Percentiles rank a stretch among this genome's conserved stretches.
Evolutionary conservation across 1,284 basidiomycete genomes (phyloP).

Genomic region (Fomes fomentarius): DNA sequence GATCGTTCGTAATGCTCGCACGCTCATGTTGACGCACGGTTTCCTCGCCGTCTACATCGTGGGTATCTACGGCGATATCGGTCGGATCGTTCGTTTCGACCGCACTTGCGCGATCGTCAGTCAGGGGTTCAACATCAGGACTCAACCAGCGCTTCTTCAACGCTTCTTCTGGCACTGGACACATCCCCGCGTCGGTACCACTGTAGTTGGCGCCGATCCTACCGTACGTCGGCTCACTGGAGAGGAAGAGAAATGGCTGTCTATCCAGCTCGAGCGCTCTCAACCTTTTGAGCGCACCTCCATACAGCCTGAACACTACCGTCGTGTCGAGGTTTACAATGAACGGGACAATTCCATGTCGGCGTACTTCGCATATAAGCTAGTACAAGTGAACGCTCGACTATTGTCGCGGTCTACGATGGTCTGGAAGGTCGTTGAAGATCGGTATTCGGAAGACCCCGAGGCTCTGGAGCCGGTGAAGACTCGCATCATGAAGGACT

Average conservation of each 20-base stretch:
- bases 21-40: constrained; percentile 9
- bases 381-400: constrained; percentile 9
- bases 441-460: neutral
- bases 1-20: constrained; percentile 12
- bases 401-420: constrained; percentile 14
- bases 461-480: neutral
- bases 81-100: constrained; percentile 18
- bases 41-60: constrained; percentile 15
- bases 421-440: constrained; percentile 14
- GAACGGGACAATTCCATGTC: neutral
- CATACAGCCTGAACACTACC: neutral
- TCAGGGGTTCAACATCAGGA: constrained; percentile 1
- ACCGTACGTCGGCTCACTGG: constrained; percentile 1
- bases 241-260: neutral
- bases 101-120: constrained; percentile 15
- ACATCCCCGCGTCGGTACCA: constrained; percentile 9
- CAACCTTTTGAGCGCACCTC: too few species aligned
- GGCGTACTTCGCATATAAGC: constrained; percentile 6
- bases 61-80: constrained; percentile 13
- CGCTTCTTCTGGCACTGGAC: constrained; percentile 22
- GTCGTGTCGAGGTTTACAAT: constrained; percentile 2
- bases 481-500: constrained; percentile 18
- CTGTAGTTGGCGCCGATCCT: constrained; percentile 15
- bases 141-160: constrained; percentile 3
- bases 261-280: neutral